These are phyloP conservation scores for Colletotrichum tanaceti DNA, from an alignment of 2,329 filamentous ascomycete genomes.

Conservation along the genomic window DNA sequence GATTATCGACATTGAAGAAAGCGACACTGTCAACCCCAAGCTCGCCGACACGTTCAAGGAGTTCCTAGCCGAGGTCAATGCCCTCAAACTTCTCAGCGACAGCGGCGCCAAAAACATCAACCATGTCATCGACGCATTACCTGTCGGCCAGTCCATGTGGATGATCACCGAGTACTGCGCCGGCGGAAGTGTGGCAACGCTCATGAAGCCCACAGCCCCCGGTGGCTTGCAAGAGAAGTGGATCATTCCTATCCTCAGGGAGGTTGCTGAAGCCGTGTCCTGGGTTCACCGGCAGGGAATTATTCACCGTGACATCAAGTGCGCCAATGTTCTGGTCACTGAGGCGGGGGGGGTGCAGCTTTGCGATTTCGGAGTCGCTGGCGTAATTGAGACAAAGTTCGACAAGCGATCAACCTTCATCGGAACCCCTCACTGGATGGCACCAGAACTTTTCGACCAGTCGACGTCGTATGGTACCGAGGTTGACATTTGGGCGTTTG, in stretches of 20 bases:
- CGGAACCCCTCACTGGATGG: constrained; percentile 89
- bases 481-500: constrained; percentile 88
- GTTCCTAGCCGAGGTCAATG: constrained; percentile 74
- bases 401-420: constrained; percentile 85
- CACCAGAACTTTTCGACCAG: constrained; percentile 78
- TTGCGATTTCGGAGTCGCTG: constrained; percentile 87
- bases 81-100: constrained; percentile 78
- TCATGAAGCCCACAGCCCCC: constrained; percentile 74
- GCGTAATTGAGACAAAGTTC: constrained; percentile 78
- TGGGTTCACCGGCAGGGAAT: constrained; percentile 77
- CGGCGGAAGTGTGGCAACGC: constrained; percentile 82
- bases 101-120: constrained; percentile 84
- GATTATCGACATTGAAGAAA: constrained; percentile 85
- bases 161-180: constrained; percentile 89
- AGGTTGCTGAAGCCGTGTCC: constrained; percentile 73
- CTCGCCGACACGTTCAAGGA: constrained; percentile 76
- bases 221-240: constrained; percentile 76
- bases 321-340: constrained; percentile 83
- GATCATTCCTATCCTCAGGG: constrained; percentile 75
- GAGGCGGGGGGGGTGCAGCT: constrained; percentile 82
- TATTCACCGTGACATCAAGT: constrained; percentile 79
- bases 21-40: constrained; percentile 74
- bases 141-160: constrained; percentile 85
- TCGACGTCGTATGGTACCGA: constrained; percentile 75
- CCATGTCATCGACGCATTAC: constrained; percentile 81